Evolutionary conservation across 768 basidiomycete genomes (phyloP).

Genomic region (Asterophora parasitica): DNA sequence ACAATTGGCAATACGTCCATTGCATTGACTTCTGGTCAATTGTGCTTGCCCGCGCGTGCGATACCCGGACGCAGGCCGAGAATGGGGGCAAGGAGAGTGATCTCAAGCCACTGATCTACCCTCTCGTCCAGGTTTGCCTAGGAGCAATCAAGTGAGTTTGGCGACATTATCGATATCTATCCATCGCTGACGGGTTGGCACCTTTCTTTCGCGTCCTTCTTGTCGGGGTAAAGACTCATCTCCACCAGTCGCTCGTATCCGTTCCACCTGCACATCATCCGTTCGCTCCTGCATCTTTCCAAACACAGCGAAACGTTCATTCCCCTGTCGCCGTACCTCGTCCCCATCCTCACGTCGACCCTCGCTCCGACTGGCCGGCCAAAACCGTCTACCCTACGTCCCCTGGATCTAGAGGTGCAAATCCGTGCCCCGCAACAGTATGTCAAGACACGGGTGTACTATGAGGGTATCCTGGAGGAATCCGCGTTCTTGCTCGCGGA

Average conservation of each 20-base stretch:
- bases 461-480: constrained; percentile 82
- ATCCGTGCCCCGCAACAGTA: constrained; percentile 89
- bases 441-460: constrained; percentile 79
- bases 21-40: constrained; percentile 95
- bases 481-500: constrained; percentile 72
- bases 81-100: constrained; percentile 63
- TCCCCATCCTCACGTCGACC: constrained; percentile 78
- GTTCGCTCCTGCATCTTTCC: constrained; percentile 82
- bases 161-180: constrained; percentile 9
- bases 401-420: constrained; percentile 82
- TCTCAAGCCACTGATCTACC: constrained; percentile 87
- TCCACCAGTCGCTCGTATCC: constrained; percentile 91
- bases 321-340: constrained; percentile 80
- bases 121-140: constrained; percentile 89
- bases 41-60: constrained; percentile 80
- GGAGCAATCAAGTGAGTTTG: constrained; percentile 82
- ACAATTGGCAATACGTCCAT: constrained; percentile 99
- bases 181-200: constrained; percentile 11
- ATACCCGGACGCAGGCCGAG: constrained; percentile 47
- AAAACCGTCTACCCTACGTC: constrained; percentile 81
- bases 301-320: constrained; percentile 82
- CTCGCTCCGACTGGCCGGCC: constrained; percentile 65
- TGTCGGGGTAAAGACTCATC: constrained; percentile 57
- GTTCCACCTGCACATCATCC: constrained; percentile 88
- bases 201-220: background rate